Evolutionary conservation across 2,329 filamentous ascomycete genomes (phyloP).

Genomic region (Calonectria pteridis): DNA sequence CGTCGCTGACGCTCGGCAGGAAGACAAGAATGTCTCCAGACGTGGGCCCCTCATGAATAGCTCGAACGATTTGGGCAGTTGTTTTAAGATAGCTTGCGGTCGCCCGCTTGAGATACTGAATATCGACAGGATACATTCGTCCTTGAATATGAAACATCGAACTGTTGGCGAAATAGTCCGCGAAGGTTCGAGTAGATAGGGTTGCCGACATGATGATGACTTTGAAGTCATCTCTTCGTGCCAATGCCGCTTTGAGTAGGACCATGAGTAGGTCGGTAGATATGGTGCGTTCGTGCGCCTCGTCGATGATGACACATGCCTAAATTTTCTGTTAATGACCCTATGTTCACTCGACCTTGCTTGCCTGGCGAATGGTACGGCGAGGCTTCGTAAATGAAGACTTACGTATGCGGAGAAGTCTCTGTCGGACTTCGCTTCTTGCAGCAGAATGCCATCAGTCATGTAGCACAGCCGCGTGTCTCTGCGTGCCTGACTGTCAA

Average conservation of each 20-base stretch:
- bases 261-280: not conserved
- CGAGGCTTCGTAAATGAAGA: not conserved
- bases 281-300: not conserved
- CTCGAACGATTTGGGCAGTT: not conserved
- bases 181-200: not conserved
- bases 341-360: not conserved
- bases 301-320: not conserved
- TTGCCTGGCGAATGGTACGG: not conserved
- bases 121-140: not conserved
- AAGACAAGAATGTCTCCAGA: not conserved
- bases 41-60: not conserved
- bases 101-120: not conserved
- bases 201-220: not conserved
- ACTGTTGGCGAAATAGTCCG: not conserved
- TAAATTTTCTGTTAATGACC: not conserved
- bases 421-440: not conserved
- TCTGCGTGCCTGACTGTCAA: not conserved
- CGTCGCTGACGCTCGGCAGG: not conserved
- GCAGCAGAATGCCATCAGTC: not conserved
- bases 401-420: not conserved
- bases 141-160: not conserved
- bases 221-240: not conserved
- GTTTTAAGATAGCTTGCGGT: not conserved
- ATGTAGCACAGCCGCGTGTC: not conserved
- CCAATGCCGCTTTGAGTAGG: not conserved